Evolutionary conservation across 208 protist species (phyloP).

Genomic region (Plasmodiophora brassicae): DNA sequence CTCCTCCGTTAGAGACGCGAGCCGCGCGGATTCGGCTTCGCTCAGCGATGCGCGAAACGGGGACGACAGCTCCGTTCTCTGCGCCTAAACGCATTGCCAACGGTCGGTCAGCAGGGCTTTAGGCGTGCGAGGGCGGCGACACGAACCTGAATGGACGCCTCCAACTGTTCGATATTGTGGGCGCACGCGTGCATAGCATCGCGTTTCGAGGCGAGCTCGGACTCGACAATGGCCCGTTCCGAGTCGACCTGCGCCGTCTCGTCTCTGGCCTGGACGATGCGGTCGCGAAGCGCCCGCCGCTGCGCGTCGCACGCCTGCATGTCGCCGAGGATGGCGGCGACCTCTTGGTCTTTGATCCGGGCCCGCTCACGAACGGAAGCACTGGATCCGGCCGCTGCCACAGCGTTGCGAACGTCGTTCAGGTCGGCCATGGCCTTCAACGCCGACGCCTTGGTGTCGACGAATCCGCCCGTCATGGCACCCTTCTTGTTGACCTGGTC

Average conservation of each 20-base stretch:
- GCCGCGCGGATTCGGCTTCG: no score
- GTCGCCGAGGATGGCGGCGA: background rate
- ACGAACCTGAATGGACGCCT: no score
- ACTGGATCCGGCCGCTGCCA: background rate
- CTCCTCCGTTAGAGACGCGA: no score
- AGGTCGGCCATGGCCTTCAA: slow-evolving; percentile 55
- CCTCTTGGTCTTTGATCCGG: slow-evolving; percentile 10
- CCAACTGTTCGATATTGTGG: background rate
- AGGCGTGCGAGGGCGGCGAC: no score
- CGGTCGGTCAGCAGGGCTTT: no score
- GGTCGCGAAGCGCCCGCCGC: background rate
- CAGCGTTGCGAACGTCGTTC: background rate
- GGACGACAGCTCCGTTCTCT: no score
- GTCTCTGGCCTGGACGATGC: background rate
- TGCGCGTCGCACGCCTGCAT: background rate
- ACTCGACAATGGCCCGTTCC: background rate
- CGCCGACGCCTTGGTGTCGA: slow-evolving; percentile 71
- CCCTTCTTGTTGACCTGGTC: slow-evolving; percentile 71
- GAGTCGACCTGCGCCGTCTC: background rate
- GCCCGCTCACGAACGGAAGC: background rate
- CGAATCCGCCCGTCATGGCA: slow-evolving; percentile 88
- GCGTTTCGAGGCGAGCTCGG: background rate
- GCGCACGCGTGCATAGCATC: background rate
- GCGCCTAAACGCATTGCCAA: no score
- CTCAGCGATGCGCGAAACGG: no score